A percentile compares a stretch with the other conserved stretches of the same genome.
These are phyloP conservation scores for Amanita brunnescens DNA, from an alignment of 768 basidiomycete species.

Conservation along the genomic window DNA sequence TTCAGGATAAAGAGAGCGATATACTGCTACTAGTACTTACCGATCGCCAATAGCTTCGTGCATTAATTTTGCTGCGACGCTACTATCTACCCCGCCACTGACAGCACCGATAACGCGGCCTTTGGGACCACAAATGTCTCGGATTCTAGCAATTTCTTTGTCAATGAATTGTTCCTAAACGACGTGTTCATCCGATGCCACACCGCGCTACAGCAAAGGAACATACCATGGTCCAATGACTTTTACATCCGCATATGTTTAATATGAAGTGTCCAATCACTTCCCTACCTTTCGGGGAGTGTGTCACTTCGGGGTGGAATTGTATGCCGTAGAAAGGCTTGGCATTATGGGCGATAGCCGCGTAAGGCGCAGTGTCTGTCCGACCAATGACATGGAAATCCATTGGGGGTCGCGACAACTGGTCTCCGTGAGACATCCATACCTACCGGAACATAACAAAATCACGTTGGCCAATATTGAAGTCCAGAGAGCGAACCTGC, in stretches of 20 bases:
- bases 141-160: conserved; percentile 90
- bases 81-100: conserved; percentile 95
- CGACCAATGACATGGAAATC: conserved; percentile 84
- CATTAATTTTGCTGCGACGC: conserved; percentile 98
- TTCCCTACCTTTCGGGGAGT: conserved; percentile 82
- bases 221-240: conserved; percentile 89
- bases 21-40: conserved; percentile 29
- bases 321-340: conserved; percentile 95
- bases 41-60: conserved; percentile 98
- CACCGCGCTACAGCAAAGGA: conserved; percentile 7
- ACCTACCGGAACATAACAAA: conserved; percentile 44
- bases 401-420: conserved; percentile 71
- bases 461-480: conserved; percentile 4
- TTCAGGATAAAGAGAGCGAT: background rate
- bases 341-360: conserved; percentile 84
- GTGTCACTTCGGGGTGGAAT: conserved; percentile 98
- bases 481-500: conserved; percentile 45
- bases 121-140: conserved; percentile 86
- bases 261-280: conserved; percentile 81
- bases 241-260: conserved; percentile 72
- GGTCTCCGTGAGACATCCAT: conserved; percentile 99
- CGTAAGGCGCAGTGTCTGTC: conserved; percentile 83
- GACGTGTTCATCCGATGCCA: conserved; percentile 4
- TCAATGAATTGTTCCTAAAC: conserved; percentile 91
- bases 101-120: conserved; percentile 98